These are phyloP conservation scores for Macrophomina phaseolina DNA, from an alignment of 2,329 filamentous ascomycete species.

Conservation along the genomic window DNA sequence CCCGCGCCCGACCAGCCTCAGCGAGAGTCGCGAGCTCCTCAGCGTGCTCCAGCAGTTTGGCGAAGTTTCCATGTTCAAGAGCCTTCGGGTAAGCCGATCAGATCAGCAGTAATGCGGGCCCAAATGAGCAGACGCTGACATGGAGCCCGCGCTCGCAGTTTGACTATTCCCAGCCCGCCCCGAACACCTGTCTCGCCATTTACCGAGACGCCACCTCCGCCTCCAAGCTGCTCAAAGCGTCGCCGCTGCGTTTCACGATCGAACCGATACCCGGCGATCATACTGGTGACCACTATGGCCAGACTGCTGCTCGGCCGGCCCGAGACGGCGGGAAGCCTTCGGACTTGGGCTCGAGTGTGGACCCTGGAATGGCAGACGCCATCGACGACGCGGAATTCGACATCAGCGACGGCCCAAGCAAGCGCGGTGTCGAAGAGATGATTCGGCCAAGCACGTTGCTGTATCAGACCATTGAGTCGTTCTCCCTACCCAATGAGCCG, in stretches of 20 bases:
- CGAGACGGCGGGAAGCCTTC: not conserved
- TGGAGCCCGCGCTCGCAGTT: constrained; percentile 18
- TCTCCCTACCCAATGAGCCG: not conserved
- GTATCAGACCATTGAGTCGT: constrained; percentile 11
- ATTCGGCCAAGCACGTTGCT: constrained; percentile 38
- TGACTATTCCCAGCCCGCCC: constrained; percentile 49
- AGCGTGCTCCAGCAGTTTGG: constrained; percentile 56
- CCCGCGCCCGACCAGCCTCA: constrained; percentile 54
- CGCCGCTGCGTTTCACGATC: constrained; percentile 55
- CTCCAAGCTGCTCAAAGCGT: constrained; percentile 49
- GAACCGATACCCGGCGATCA: constrained; percentile 35
- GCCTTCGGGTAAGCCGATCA: constrained; percentile 44
- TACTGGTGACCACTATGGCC: constrained; percentile 22
- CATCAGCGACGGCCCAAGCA: constrained; percentile 22
- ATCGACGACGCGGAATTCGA: constrained; percentile 30
- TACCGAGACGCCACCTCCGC: constrained; percentile 51
- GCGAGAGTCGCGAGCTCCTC: constrained; percentile 57
- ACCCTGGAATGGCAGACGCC: constrained; percentile 25
- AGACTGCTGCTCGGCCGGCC: not conserved
- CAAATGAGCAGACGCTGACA: constrained; percentile 22
- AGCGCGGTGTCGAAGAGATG: constrained; percentile 39
- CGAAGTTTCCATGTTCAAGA: constrained; percentile 55
- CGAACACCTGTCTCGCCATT: constrained; percentile 53
- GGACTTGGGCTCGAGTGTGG: not conserved
- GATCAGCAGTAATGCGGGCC: constrained; percentile 21